Conservation (phyloP, 2,329 filamentous ascomycete species). For the Rasamsonia emersonii region DNA sequence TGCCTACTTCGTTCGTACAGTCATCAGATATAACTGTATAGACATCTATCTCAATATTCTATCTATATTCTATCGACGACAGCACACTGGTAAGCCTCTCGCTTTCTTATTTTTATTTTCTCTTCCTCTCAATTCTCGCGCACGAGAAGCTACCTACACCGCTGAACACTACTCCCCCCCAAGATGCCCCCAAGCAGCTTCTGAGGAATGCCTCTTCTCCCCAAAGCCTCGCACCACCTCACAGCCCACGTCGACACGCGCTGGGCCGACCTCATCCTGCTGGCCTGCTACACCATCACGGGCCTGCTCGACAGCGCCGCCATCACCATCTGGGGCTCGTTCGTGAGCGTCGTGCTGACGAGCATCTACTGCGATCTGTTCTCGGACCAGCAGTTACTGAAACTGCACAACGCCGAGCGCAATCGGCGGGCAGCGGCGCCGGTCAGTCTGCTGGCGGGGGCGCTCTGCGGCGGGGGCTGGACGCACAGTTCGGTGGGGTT, state of each 20-base stretch:
- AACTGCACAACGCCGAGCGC: constrained; percentile 41
- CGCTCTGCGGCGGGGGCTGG: constrained; percentile 47
- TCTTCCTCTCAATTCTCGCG: too few relatives aligned
- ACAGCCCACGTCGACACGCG: constrained; percentile 47
- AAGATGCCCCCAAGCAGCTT: too few relatives aligned
- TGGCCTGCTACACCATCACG: constrained; percentile 68
- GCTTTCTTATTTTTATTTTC: too few relatives aligned
- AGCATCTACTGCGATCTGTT: constrained; percentile 77
- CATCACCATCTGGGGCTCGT: constrained; percentile 68
- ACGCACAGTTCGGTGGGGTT: constrained; percentile 45
- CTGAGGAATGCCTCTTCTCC: neutral
- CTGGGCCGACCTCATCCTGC: constrained; percentile 59
- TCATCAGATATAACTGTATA: too few relatives aligned
- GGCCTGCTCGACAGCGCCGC: constrained; percentile 69
- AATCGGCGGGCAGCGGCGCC: constrained; percentile 46
- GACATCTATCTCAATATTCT: too few relatives aligned
- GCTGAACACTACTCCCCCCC: too few relatives aligned
- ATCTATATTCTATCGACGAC: too few relatives aligned
- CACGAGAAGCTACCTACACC: too few relatives aligned
- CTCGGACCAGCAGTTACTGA: constrained; percentile 51
- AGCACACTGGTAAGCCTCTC: too few relatives aligned
- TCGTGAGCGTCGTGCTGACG: constrained; percentile 72
- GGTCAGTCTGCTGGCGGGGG: constrained; percentile 44
- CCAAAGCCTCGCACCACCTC: constrained; percentile 7
- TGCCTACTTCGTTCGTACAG: too few relatives aligned